A percentile compares a stretch with the other conserved stretches of the same genome.
Evolutionary conservation across 371 early-diverging fungal genomes (phyloP).

Genomic region (Mucor piriformis): DNA sequence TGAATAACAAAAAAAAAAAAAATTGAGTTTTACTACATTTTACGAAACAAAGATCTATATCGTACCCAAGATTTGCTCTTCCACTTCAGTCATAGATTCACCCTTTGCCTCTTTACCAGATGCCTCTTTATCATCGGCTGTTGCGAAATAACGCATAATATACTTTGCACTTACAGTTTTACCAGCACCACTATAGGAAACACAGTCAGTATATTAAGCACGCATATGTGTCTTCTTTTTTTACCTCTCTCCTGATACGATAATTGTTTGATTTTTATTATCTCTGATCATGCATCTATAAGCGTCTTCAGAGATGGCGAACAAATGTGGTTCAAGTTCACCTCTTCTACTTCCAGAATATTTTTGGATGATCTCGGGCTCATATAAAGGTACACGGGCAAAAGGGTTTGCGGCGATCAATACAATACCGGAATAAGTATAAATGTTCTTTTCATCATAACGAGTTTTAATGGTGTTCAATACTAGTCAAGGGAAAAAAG

Average conservation of each 20-base stretch:
- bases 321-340: conserved; percentile 98
- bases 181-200: conserved; percentile 79
- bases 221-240: too few relatives aligned
- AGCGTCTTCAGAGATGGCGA: conserved; percentile 98
- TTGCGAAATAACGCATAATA: conserved; percentile 98
- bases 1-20: conserved; percentile 8
- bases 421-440: conserved; percentile 99
- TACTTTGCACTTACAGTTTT: conserved; percentile 97
- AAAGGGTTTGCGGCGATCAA: conserved; percentile 99
- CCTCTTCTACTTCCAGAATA: conserved; percentile 93
- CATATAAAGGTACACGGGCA: conserved; percentile 84
- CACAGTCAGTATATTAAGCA: not conserved
- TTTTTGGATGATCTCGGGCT: conserved; percentile 84
- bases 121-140: conserved; percentile 73
- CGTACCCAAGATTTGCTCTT: conserved; percentile 81
- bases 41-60: conserved; percentile 1
- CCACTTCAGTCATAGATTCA: conserved; percentile 74
- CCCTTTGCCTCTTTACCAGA: conserved; percentile 39
- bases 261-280: conserved; percentile 94
- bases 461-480: conserved; percentile 87
- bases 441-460: conserved; percentile 90
- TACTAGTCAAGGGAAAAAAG: conserved; percentile 48
- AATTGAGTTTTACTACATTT: not conserved
- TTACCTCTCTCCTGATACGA: conserved; percentile 97
- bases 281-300: conserved; percentile 94